Conservation (phyloP, 768 basidiomycete genomes). For the Strobilomyces dryophilus region DNA sequence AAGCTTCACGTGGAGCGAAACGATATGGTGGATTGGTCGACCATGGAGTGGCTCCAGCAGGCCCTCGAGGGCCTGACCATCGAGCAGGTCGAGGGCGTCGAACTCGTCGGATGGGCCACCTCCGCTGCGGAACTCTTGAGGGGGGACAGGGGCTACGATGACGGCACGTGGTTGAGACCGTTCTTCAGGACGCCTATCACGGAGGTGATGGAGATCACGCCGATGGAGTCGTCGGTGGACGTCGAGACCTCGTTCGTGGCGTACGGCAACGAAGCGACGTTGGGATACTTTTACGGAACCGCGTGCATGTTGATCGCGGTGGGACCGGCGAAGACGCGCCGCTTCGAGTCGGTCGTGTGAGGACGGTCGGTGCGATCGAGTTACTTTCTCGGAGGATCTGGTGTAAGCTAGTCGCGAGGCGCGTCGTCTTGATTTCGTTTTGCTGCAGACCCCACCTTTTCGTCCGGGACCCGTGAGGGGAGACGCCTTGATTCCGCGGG, state of each 20-base stretch:
- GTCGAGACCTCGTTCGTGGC: not conserved
- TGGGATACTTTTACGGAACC: constrained; percentile 10
- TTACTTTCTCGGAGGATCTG: not conserved
- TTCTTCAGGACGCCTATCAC: constrained; percentile 3
- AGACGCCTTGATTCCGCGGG: too few species aligned
- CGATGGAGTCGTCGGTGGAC: constrained; percentile 7
- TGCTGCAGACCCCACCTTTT: too few species aligned
- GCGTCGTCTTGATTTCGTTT: not conserved
- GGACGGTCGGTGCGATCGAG: too few species aligned
- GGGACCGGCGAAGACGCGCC: constrained; percentile 1
- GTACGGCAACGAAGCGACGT: constrained; percentile 3
- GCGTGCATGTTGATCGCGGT: constrained; percentile 14
- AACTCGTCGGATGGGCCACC: not conserved
- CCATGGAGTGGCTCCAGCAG: accelerated
- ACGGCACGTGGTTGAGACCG: not conserved
- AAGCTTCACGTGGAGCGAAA: not conserved
- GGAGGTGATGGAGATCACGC: constrained; percentile 11
- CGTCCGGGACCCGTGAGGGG: too few species aligned
- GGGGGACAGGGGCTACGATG: not conserved
- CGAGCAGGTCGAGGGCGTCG: constrained; percentile 5
- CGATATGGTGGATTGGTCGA: not conserved
- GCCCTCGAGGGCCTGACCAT: not conserved
- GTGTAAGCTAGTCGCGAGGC: not conserved
- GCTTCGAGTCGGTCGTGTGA: too few species aligned
- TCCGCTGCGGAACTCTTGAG: not conserved